Evolutionary conservation across 1,139 yeast species (phyloP), one percentile per base, ranked within the genome.

Genomic region (Suhomyces anneliseae): DNA sequence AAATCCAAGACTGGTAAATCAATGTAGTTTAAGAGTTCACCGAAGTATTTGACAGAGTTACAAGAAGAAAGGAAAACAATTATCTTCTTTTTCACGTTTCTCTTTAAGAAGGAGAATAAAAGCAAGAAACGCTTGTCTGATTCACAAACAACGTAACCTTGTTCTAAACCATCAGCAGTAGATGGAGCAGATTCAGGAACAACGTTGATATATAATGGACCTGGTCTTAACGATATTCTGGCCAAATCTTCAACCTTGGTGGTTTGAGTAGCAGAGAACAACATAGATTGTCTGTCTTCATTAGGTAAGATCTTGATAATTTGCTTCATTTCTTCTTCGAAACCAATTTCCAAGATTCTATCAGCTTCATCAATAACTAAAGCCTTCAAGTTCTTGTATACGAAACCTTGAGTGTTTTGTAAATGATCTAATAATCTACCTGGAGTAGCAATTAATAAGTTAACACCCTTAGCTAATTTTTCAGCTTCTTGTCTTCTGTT

Each of bases 181-280:
- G 97, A 90, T 1, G 82, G 83, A 39, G 82, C 90, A 44, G 83
- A 78, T 62, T 87, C 90, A 42, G 89, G 87, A 51, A 87, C 96
- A 48, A 95, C 99, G 60, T 93, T 93, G 55, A 93, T 93, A 69
- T 92, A 95, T 52, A 95, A 79, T 15, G 99, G 99, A 38, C 98
- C 98, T 43, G 93, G 86, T 66, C 96, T 83, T 59, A 95, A 78
- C 6, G 99, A 93, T 46, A 95, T 93, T 70, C 99, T 82, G 24
- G 99, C 99, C 63, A 93, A 78, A 72, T 95, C 99, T 66, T 93
- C 98, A 53, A 93, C 99, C 73, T 95, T 95, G 40, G 98, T 93
- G 36, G 99, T 93, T 69, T 93, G 99, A 1, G 99, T 93, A 43
- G 99, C 99, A 12, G 98, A 90, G 66, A 95, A 93, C 57, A 93